Evolutionary conservation across 192 early-diverging fungal species (phyloP).

Genomic region (Chytriomyces hyalinus): DNA sequence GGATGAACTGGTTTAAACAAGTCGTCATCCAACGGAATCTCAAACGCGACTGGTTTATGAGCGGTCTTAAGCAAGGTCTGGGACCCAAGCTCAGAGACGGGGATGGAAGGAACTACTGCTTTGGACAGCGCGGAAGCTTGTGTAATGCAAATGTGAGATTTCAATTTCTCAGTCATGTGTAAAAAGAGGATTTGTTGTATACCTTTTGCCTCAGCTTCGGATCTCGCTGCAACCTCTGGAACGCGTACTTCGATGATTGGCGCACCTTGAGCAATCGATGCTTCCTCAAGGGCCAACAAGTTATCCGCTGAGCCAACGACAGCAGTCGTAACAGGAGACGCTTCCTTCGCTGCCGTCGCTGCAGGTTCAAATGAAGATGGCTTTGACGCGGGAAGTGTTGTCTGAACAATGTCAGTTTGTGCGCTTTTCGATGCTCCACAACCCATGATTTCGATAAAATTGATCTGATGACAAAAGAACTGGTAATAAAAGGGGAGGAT

Average conservation of each 20-base stretch:
- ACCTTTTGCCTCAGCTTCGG: constrained; percentile 4
- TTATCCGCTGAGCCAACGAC: neutral
- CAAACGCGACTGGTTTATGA: constrained; percentile 55
- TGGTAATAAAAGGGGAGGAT: no score
- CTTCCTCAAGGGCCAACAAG: neutral
- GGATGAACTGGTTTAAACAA: constrained; percentile 28
- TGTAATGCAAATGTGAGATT: neutral
- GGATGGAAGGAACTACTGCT: constrained; percentile 41
- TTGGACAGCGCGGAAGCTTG: constrained; percentile 30
- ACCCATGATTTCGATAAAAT: constrained; percentile 28
- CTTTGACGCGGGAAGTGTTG: constrained; percentile 26
- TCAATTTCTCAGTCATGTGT: neutral
- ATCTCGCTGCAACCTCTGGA: neutral
- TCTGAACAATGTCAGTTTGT: constrained; percentile 12
- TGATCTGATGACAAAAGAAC: neutral
- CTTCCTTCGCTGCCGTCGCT: neutral
- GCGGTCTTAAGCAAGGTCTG: neutral
- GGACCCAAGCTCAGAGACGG: constrained; percentile 1
- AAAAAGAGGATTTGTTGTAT: neutral
- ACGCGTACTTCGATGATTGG: neutral
- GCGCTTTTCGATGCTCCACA: constrained; percentile 44
- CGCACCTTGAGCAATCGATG: neutral
- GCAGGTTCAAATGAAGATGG: neutral
- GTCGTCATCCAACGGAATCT: constrained; percentile 56
- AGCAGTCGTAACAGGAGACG: neutral